Evolutionary conservation across 2,329 filamentous ascomycete species (phyloP).

Genomic region (Grosmannia huntii): DNA sequence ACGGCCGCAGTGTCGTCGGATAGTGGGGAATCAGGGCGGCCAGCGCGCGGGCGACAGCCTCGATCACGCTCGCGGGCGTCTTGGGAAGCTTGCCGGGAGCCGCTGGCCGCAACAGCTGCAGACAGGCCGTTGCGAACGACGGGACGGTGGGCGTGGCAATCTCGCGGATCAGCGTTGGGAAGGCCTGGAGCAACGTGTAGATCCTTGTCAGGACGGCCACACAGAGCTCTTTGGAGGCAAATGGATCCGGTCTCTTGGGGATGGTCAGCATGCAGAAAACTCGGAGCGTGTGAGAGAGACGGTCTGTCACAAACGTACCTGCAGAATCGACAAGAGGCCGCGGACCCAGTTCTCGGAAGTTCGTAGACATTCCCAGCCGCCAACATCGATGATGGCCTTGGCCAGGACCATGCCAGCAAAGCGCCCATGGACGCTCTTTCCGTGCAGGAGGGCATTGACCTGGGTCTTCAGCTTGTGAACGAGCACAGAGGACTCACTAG

Average conservation of each 20-base stretch:
- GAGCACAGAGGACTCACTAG: constrained; percentile 53
- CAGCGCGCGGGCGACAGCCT: constrained; percentile 60
- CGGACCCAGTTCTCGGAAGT: constrained; percentile 64
- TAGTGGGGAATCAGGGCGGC: constrained; percentile 63
- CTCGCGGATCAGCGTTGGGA: constrained; percentile 72
- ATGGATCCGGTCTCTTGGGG: constrained; percentile 60
- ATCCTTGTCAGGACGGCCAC: constrained; percentile 71
- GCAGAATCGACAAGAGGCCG: constrained; percentile 60
- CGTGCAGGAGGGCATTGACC: constrained; percentile 64
- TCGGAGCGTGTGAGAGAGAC: neutral
- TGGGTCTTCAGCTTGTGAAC: constrained; percentile 74
- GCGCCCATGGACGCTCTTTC: constrained; percentile 59
- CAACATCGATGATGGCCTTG: constrained; percentile 70
- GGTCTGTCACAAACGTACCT: constrained; percentile 31
- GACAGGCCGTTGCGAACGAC: constrained; percentile 57
- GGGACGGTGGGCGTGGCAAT: constrained; percentile 75
- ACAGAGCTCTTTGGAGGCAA: constrained; percentile 61
- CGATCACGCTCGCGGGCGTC: constrained; percentile 38
- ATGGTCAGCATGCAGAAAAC: neutral
- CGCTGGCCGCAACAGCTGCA: constrained; percentile 48
- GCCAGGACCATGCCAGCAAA: constrained; percentile 68
- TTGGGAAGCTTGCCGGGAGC: constrained; percentile 24
- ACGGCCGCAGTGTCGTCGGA: constrained; percentile 71
- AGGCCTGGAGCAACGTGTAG: constrained; percentile 69
- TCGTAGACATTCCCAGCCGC: constrained; percentile 71